phyloP scores from a whole-genome alignment of 345 rosid species.

The Acer yangbiense region DNA sequence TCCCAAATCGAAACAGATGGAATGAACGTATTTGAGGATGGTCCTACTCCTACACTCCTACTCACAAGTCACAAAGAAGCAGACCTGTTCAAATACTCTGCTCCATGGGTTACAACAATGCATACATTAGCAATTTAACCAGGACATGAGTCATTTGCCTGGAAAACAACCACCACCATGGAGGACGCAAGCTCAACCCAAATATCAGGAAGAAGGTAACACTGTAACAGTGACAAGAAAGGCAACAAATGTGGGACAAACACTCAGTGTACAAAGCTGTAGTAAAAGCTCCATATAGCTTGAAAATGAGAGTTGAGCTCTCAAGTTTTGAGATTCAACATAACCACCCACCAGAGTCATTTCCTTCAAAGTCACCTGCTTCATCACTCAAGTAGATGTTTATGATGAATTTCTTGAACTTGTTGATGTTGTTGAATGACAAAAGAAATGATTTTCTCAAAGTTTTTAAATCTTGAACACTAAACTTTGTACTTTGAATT shows the following conservation, averaged over 20 bases:
- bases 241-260: conserved; percentile 53
- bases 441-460: too few relatives aligned
- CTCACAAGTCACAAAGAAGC: too few relatives aligned
- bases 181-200: conserved; percentile 42
- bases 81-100: too few relatives aligned
- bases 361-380: conserved; percentile 42
- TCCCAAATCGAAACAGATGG: too few relatives aligned
- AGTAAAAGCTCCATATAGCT: conserved; percentile 40
- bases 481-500: too few relatives aligned
- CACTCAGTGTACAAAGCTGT: conserved; percentile 41
- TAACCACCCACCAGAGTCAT: conserved; percentile 22
- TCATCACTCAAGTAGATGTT: conserved; percentile 26
- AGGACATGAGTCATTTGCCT: conserved; percentile 32
- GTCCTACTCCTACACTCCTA: too few relatives aligned
- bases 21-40: too few relatives aligned
- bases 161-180: conserved; percentile 10
- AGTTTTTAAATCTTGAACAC: too few relatives aligned
- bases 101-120: too few relatives aligned
- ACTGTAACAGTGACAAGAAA: conserved; percentile 47
- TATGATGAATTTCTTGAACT: neutral
- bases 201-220: conserved; percentile 37
- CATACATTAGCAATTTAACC: too few relatives aligned
- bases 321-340: conserved; percentile 39
- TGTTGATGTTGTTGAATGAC: too few relatives aligned
- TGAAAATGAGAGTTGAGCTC: conserved; percentile 47